Evolutionary conservation across 768 basidiomycete species (phyloP), one percentile per base, ranked within the genome.

Genomic region (Gymnopilus dilepis): DNA sequence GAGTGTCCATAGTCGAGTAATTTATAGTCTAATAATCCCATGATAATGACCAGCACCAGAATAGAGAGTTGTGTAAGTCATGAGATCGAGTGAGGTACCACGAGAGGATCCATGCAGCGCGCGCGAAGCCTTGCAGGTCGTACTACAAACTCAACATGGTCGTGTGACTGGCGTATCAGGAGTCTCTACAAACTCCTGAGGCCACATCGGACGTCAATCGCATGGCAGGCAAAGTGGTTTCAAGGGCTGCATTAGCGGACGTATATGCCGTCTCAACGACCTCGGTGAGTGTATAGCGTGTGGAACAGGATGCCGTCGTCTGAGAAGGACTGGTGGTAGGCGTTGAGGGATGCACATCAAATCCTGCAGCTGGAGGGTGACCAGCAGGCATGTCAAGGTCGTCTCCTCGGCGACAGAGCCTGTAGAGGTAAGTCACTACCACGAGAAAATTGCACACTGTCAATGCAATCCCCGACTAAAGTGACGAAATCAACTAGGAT

Each of bases 381-480:
- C 22, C 43, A 47, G 43, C 9, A 13, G 24, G 43, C 41, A 54
- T 24, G 21, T 58, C 59, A 21, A 45, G 40, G 28, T 61, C 59
- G 38, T 57, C 55, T 13, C 56, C 43, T 24, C 63, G 63, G 41
- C 56, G 30, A 9, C 33, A 60, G 4, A 61, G 30, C 8, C 24
- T 41, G 34, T 62, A 48, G 6, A 62, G 33, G 38, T 52, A 65
- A 2, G 64, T 57, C 2, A 65, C 33, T 17, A 65, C 53, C 13
- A 65, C 64, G 3, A 65, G 58, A 28, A 65, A 24, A 42, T 65
- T 65, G 58, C 64, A 62, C 21, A 56, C 64, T 6, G 38, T 30
- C 17, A 65, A 38, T 21, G 60, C 62, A 4, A 62, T 43, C 4
- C 60, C 64, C 1, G 64, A 34, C 61, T 65, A 53, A 22, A 45